phyloP scores from a whole-genome alignment of 2,329 filamentous ascomycete species.

The Ustulina deusta region DNA sequence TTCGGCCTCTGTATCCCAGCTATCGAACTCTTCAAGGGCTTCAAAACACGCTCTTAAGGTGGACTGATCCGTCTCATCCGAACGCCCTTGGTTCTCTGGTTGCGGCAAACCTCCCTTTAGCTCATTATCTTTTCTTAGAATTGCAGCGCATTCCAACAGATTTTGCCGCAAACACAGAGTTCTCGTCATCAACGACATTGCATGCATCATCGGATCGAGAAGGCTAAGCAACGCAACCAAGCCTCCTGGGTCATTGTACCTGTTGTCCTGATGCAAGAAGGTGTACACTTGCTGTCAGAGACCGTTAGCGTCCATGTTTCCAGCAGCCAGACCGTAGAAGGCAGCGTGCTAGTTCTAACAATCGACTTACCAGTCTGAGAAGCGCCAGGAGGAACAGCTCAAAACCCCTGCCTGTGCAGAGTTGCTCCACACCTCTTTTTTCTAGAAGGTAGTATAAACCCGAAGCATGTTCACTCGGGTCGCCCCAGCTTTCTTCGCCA shows the following conservation, averaged over 20 bases:
- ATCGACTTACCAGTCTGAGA: constrained; percentile 36
- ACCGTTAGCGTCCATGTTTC: constrained; percentile 15
- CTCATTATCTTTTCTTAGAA: not conserved
- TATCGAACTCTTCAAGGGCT: constrained; percentile 36
- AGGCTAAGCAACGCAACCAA: constrained; percentile 26
- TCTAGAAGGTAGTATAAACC: constrained; percentile 40
- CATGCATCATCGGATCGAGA: constrained; percentile 36
- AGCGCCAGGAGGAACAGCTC: constrained; percentile 37
- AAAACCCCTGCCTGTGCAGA: constrained; percentile 35
- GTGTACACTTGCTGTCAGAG: constrained; percentile 32
- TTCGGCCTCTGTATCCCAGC: constrained; percentile 33
- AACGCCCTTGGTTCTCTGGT: not conserved
- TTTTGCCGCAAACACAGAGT: constrained; percentile 28
- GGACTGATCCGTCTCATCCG: constrained; percentile 21
- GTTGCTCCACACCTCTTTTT: constrained; percentile 38
- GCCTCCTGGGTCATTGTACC: constrained; percentile 35
- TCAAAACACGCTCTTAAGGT: constrained; percentile 32
- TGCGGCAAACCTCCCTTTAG: not conserved
- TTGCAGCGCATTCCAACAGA: constrained; percentile 19
- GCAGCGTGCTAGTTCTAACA: not conserved
- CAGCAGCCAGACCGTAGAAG: not conserved
- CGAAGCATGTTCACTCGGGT: constrained; percentile 34
- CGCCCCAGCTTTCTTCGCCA: constrained; percentile 35
- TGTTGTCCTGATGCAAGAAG: constrained; percentile 37
- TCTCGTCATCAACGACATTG: constrained; percentile 37